phyloP scores from a whole-genome alignment of 495 filamentous ascomycete genomes.

The Haplographium delicatum region DNA sequence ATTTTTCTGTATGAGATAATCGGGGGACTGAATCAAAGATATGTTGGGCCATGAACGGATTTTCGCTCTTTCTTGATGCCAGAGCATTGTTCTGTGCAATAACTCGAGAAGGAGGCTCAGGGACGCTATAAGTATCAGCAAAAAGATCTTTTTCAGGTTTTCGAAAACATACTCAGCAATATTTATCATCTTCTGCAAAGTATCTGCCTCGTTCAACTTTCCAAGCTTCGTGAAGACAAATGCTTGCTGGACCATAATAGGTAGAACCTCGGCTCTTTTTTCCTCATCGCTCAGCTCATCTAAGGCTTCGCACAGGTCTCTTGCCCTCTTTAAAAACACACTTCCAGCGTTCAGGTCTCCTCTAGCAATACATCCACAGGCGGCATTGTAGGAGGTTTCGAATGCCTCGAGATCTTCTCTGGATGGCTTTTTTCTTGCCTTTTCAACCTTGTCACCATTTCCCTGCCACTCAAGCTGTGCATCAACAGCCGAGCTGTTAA shows the following conservation, averaged over 20 bases:
- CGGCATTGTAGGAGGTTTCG: slow-evolving; percentile 90
- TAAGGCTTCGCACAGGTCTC: slow-evolving; percentile 77
- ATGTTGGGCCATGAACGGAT: slow-evolving; percentile 76
- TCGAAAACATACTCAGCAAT: slow-evolving; percentile 51
- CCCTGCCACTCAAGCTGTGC: slow-evolving; percentile 86
- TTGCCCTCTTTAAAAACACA: slow-evolving; percentile 75
- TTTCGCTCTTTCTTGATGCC: slow-evolving; percentile 52
- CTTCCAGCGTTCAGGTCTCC: slow-evolving; percentile 71
- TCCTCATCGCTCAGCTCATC: slow-evolving; percentile 83
- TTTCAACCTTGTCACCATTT: slow-evolving; percentile 33
- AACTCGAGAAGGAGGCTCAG: slow-evolving; percentile 69
- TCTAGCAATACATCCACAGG: slow-evolving; percentile 77
- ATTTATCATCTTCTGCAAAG: slow-evolving; percentile 58
- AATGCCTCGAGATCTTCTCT: slow-evolving; percentile 84
- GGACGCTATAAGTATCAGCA: slow-evolving; percentile 47
- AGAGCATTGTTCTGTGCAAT: slow-evolving; percentile 78
- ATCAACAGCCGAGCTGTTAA: slow-evolving; percentile 75
- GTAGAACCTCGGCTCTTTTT: slow-evolving; percentile 73
- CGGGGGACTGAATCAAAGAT: slow-evolving; percentile 53
- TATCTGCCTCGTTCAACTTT: slow-evolving; percentile 66
- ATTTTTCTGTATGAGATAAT: slow-evolving; percentile 57
- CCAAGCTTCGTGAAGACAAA: slow-evolving; percentile 72
- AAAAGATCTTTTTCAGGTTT: background rate
- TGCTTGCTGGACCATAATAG: slow-evolving; percentile 81
- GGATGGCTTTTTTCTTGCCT: slow-evolving; percentile 44